A percentile compares a stretch with the other conserved stretches of the same genome.
Conservation (phyloP, 2,329 filamentous ascomycete species). For the Passalora sequoiae region DNA sequence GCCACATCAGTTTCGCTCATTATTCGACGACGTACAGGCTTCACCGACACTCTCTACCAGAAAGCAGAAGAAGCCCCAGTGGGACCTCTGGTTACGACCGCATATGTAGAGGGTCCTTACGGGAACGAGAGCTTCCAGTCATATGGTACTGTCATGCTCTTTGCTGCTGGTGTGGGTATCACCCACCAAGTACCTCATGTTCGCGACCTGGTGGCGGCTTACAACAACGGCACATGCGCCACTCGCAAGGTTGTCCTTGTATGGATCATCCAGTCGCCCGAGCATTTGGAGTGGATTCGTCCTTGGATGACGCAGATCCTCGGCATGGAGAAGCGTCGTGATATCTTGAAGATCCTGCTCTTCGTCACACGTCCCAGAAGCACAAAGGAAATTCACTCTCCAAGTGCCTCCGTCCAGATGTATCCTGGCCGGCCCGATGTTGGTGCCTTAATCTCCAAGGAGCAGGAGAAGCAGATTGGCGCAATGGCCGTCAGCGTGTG, state of each 20-base stretch:
- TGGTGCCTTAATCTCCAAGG: conserved; percentile 69
- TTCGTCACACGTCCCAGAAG: conserved; percentile 86
- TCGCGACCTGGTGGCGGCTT: conserved; percentile 54
- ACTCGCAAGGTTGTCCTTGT: conserved; percentile 77
- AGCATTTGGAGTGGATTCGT: conserved; percentile 87
- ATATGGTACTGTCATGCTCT: conserved; percentile 85
- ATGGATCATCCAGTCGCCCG: conserved; percentile 87
- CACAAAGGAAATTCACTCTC: conserved; percentile 72
- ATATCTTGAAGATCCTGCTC: conserved; percentile 78
- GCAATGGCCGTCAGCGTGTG: conserved; percentile 84
- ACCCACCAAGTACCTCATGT: conserved; percentile 91
- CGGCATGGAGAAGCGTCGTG: conserved; percentile 70
- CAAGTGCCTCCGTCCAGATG: conserved; percentile 80
- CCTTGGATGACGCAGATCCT: conserved; percentile 87
- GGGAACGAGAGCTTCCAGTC: conserved; percentile 75
- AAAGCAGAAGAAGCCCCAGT: conserved; percentile 54
- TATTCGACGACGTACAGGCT: conserved; percentile 79
- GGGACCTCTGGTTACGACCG: conserved; percentile 58
- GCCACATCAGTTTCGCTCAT: conserved; percentile 67
- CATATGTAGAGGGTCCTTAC: conserved; percentile 86
- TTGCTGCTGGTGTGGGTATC: conserved; percentile 90
- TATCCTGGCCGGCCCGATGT: conserved; percentile 84
- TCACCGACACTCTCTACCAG: conserved; percentile 77
- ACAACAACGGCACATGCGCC: conserved; percentile 67
- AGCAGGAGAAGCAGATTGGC: conserved; percentile 75